phyloP scores from a whole-genome alignment of 2,329 filamentous ascomycete species.

The Talaromyces albobiverticillius region DNA sequence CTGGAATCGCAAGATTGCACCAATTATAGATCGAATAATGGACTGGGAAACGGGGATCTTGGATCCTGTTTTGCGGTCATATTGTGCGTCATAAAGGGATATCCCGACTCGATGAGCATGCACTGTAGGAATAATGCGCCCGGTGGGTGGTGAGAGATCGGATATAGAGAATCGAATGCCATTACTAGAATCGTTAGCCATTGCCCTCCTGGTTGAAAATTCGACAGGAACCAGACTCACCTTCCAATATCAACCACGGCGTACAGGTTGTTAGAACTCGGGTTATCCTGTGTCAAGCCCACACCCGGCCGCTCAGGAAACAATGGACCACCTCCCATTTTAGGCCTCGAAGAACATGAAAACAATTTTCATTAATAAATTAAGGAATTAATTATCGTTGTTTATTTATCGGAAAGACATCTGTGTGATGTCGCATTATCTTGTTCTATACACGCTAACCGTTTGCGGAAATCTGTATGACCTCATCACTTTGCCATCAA shows the following conservation, averaged over 20 bases:
- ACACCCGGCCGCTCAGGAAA: conserved; percentile 1
- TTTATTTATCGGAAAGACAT: neutral
- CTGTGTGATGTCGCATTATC: neutral
- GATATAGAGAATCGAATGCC: conserved; percentile 91
- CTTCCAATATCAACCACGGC: conserved; percentile 42
- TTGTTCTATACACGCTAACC: neutral
- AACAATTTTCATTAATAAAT: neutral
- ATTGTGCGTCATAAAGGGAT: conserved; percentile 80
- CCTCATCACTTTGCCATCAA: conserved; percentile 3
- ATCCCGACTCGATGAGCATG: conserved; percentile 76
- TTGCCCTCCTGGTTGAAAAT: neutral
- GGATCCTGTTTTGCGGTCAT: conserved; percentile 38
- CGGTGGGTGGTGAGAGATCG: conserved; percentile 65
- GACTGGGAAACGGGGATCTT: conserved; percentile 53
- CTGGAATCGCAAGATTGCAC: conserved; percentile 67
- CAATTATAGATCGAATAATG: conserved; percentile 63
- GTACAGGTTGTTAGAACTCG: conserved; percentile 22
- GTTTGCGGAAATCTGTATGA: conserved; percentile 8
- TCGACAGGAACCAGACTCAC: conserved; percentile 17
- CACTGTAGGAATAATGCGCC: conserved; percentile 71
- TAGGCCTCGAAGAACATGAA: neutral
- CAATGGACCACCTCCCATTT: conserved; percentile 1
- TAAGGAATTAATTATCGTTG: neutral
- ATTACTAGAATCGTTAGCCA: conserved; percentile 54
- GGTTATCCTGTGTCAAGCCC: neutral